Base-by-base conservation (phyloP, 179 eudicot genomes). In the Beta lomatogona region DNA sequence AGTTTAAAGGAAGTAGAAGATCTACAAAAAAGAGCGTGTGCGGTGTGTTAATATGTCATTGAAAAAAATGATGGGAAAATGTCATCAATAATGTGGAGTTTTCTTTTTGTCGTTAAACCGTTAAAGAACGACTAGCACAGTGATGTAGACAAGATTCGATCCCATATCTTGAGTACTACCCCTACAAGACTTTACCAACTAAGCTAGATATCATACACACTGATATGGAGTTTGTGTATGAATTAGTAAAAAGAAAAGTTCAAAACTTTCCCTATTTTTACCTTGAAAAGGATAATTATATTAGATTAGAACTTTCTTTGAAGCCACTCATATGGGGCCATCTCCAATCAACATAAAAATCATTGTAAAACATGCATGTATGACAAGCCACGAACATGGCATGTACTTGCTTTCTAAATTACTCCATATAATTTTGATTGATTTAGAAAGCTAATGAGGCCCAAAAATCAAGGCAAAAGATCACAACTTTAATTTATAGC, bases 321-420 rank as follows among this genome's bases (percentile, higher is more conserved):
- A 87, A 88, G 89, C 75, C 76, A 87, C 87, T 86, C 89, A 80
- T 83, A 53, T 14, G 16, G 76, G 74, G 58, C 60, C 64, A 66
- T 8, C 12, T 45, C 53, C 73, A 83, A 21, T 72, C 72, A 55
- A 71, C 46, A 64, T 50, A 48, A 75, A 48, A 75, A 55, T 53
- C 28, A 73, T 80, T 63, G 0, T n/a, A 83, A 63, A 22, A n/a
- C 19, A 80, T 18, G 50, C 45, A 61, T 4, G 14, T 25, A 41
- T 61, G 53, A 64, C 63, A 73, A 66, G 21, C 13, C 16, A 79
- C 22, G 0, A 65, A 65, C 11, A 31, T n/a, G 28, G 4, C 48
- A 6, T 52, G 18, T 16, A 66, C 80, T 82, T 82, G 81, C 71
- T 82, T 63, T 82, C 78, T 76, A 85, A 87, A 77, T 73, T 80